Evolutionary conservation across 148 eudicot genomes (phyloP).

Genomic region (Dysphania ambrosioides): DNA sequence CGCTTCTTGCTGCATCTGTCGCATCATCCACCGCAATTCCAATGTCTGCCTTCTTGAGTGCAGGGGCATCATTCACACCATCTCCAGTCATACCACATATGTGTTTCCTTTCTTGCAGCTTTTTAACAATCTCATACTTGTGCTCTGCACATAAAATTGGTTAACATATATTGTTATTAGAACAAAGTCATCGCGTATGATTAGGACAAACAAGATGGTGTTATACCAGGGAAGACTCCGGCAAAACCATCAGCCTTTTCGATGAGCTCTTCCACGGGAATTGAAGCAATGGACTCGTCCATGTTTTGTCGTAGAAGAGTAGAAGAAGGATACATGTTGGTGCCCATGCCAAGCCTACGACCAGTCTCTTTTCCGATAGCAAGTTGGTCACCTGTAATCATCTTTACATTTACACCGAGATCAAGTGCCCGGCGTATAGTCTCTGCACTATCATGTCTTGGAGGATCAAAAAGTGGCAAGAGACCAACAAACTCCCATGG

Average conservation of each 20-base stretch:
- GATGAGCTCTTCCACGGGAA: constrained; percentile 77
- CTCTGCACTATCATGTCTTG: constrained; percentile 96
- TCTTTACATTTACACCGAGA: constrained; percentile 93
- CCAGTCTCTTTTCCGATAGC: constrained; percentile 96
- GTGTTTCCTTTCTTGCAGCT: constrained; percentile 84
- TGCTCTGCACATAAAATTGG: constrained; percentile 41
- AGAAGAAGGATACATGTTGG: constrained; percentile 95
- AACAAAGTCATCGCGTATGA: background rate
- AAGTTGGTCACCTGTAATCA: constrained; percentile 98
- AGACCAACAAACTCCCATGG: constrained; percentile 93
- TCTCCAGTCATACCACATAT: constrained; percentile 97
- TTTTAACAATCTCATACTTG: constrained; percentile 91
- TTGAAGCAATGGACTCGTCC: constrained; percentile 57
- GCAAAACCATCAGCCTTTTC: constrained; percentile 97
- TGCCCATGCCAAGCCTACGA: constrained; percentile 95
- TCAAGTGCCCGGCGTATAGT: constrained; percentile 85
- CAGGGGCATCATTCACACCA: constrained; percentile 97
- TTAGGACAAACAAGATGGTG: background rate
- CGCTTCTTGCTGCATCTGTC: constrained; percentile 90
- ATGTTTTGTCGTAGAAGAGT: constrained; percentile 67
- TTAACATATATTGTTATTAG: background rate
- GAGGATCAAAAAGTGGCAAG: constrained; percentile 91
- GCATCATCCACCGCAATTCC: constrained; percentile 96
- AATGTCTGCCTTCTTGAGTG: constrained; percentile 85
- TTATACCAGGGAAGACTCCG: constrained; percentile 87